These are phyloP conservation scores for Fusarium continuum DNA, from an alignment of 2,329 filamentous ascomycete species.

Conservation along the genomic window DNA sequence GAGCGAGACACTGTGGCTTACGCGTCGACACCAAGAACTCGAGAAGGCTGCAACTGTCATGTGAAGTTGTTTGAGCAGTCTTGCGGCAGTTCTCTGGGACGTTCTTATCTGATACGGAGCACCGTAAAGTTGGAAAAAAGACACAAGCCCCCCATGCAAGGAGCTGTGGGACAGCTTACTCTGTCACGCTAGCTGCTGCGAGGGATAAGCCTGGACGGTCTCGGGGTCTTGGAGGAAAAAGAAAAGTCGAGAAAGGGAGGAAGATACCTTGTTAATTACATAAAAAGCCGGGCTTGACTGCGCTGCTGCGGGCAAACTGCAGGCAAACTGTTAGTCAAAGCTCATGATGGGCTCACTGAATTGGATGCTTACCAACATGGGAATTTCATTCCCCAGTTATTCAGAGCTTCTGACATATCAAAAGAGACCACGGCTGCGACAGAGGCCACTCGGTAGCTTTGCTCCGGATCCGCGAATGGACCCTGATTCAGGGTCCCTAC, in stretches of 20 bases:
- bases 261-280: too few relatives aligned
- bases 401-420: not conserved
- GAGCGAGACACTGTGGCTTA: conserved; percentile 7
- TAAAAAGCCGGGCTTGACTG: not conserved
- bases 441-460: not conserved
- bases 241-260: not conserved
- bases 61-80: not conserved
- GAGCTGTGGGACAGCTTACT: not conserved
- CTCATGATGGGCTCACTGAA: not conserved
- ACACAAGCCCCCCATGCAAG: not conserved
- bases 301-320: not conserved
- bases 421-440: not conserved
- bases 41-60: not conserved
- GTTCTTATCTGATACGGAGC: not conserved
- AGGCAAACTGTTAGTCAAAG: not conserved
- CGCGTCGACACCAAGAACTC: conserved; percentile 5
- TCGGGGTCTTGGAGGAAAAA: not conserved
- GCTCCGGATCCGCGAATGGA: conserved; percentile 21
- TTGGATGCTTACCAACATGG: not conserved
- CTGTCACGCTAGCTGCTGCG: not conserved
- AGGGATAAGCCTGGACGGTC: not conserved
- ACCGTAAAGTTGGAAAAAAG: too few relatives aligned
- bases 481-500: conserved; percentile 23
- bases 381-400: not conserved
- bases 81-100: not conserved